Evolutionary conservation across 164 flowering plant genomes (phyloP).

Genomic region (Cinnamomum chago): DNA sequence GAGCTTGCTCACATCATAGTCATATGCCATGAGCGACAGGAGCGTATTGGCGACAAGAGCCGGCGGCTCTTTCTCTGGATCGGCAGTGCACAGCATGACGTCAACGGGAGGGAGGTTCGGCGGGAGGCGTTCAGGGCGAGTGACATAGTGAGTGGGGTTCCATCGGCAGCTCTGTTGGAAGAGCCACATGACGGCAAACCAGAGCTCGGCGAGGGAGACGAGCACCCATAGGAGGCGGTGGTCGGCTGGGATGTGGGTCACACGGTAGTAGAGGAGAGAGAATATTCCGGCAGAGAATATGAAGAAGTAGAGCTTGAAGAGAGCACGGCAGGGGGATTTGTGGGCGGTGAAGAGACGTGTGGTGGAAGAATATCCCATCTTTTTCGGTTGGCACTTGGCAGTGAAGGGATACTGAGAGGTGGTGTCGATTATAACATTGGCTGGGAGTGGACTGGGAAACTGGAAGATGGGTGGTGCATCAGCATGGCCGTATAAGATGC

Average conservation of each 20-base stretch:
- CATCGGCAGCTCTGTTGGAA: constrained; percentile 31
- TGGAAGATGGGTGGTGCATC: no score
- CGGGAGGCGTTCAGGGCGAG: constrained; percentile 17
- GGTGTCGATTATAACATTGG: no score
- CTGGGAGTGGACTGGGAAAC: no score
- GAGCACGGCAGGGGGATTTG: constrained; percentile 12
- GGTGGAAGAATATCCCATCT: neutral
- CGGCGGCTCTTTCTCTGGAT: constrained; percentile 28
- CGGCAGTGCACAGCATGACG: constrained; percentile 28
- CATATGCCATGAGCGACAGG: constrained; percentile 27
- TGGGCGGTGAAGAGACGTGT: constrained; percentile 19
- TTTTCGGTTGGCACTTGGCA: neutral
- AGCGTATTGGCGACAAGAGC: constrained; percentile 22
- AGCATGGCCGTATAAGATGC: no score
- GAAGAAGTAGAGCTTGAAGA: constrained; percentile 24
- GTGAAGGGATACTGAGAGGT: neutral
- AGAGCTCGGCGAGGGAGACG: constrained; percentile 24
- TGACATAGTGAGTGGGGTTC: constrained; percentile 23
- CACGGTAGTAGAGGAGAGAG: constrained; percentile 24
- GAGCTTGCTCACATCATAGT: constrained; percentile 18
- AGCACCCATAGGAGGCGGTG: constrained; percentile 16
- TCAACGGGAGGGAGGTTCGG: constrained; percentile 19
- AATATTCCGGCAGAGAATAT: constrained; percentile 15
- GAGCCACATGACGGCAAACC: constrained; percentile 24
- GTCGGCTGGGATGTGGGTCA: constrained; percentile 13